These are phyloP conservation scores for Mycosarcoma maydis DNA, from an alignment of 1,284 basidiomycete species.

Conservation along the genomic window DNA sequence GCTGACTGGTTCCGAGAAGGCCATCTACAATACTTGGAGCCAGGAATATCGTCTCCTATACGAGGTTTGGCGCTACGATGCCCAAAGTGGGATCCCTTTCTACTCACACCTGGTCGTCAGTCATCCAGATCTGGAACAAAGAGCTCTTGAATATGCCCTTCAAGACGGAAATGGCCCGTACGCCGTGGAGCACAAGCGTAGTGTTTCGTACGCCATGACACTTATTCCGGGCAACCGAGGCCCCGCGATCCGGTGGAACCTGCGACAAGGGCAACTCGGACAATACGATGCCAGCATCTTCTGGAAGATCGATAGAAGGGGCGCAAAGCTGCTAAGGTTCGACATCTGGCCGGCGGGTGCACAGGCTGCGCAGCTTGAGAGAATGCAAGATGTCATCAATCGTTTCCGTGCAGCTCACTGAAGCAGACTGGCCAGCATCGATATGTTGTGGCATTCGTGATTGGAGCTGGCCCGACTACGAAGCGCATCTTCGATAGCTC, in stretches of 20 bases:
- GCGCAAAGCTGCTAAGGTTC: constrained; percentile 6
- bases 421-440: too few species aligned
- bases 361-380: not conserved
- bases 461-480: too few species aligned
- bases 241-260: not conserved
- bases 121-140: not conserved
- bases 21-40: not conserved
- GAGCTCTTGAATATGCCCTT: not conserved
- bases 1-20: too few species aligned
- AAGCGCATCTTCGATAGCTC: too few species aligned
- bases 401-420: too few species aligned
- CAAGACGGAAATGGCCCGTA: not conserved
- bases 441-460: too few species aligned
- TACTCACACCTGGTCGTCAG: not conserved
- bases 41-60: not conserved
- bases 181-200: not conserved
- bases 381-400: constrained; percentile 7
- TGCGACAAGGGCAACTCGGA: not conserved
- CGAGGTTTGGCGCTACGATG: not conserved
- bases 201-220: not conserved
- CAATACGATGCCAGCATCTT: constrained; percentile 12
- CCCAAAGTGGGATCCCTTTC: not conserved
- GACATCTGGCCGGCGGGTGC: constrained; percentile 7
- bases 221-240: not conserved
- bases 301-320: constrained; percentile 4